A percentile compares a stretch with the other conserved stretches of the same genome.
Evolutionary conservation across 148 eudicot species (phyloP).

Genomic region (Camellia sinensis): DNA sequence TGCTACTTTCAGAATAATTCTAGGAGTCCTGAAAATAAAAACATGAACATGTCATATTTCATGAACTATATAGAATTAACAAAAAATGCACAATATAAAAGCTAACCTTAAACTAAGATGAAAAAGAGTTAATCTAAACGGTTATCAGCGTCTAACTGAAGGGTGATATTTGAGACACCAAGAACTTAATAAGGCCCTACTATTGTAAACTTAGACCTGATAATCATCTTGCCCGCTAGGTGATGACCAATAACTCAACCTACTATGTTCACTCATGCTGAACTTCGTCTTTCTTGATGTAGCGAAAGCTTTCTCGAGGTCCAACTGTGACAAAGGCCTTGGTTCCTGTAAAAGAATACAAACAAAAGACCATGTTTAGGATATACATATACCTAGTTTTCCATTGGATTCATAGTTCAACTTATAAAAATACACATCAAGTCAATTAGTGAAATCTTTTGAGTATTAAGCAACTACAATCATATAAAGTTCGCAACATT

Average conservation of each 20-base stretch:
- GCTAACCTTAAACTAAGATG: background rate
- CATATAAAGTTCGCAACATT: background rate
- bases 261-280: background rate
- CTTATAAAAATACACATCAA: background rate
- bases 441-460: too few relatives aligned
- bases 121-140: background rate
- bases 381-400: background rate
- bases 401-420: background rate
- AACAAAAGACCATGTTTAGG: background rate
- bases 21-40: background rate
- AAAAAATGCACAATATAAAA: background rate
- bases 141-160: background rate
- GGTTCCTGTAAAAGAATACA: slow-evolving; percentile 10
- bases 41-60: background rate
- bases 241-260: slow-evolving; percentile 17
- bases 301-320: slow-evolving; percentile 16
- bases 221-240: background rate
- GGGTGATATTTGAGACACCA: background rate
- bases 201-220: background rate
- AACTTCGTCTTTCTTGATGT: slow-evolving; percentile 4
- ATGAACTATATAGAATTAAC: background rate
- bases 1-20: background rate
- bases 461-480: background rate
- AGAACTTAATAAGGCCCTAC: background rate
- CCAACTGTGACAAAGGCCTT: slow-evolving; percentile 15